Percentiles rank a stretch among this genome's conserved stretches.
These are phyloP conservation scores for Quercus ilex DNA, from an alignment of 306 rosid species.

Conservation along the genomic window DNA sequence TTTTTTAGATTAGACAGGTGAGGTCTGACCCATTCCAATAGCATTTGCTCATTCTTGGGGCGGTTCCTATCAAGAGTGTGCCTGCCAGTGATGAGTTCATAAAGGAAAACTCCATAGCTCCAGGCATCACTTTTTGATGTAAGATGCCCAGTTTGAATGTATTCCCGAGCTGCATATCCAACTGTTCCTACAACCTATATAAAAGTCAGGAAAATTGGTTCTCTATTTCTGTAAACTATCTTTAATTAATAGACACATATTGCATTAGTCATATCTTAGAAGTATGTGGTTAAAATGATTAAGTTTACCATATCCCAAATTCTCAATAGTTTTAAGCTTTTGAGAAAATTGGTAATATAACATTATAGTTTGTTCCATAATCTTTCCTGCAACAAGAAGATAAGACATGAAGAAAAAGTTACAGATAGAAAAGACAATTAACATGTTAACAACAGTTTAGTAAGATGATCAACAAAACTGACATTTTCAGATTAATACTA, in stretches of 20 bases:
- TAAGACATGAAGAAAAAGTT: not conserved
- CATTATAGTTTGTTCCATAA: not conserved
- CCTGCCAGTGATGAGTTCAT: constrained; percentile 60
- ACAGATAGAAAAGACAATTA: not conserved
- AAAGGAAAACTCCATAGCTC: constrained; percentile 60
- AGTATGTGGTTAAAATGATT: too few species aligned
- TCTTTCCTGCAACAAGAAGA: not conserved
- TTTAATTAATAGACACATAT: not conserved
- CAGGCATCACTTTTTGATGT: constrained; percentile 53
- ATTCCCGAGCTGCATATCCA: constrained; percentile 63
- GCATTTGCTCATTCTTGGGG: constrained; percentile 50
- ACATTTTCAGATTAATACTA: not conserved
- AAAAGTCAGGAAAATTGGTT: not conserved
- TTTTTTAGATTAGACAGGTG: constrained; percentile 38
- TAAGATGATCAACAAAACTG: not conserved
- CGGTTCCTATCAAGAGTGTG: constrained; percentile 53
- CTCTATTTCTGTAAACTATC: not conserved
- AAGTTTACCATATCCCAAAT: too few species aligned
- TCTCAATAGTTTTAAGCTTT: too few species aligned
- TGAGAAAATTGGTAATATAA: too few species aligned
- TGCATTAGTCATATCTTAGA: not conserved
- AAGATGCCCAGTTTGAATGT: constrained; percentile 53
- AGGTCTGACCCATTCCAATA: constrained; percentile 49
- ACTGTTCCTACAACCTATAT: constrained; percentile 55
- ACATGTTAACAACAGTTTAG: not conserved